Base-by-base conservation (phyloP, 805 yeast species). In the Lipomyces oligophaga region DNA sequence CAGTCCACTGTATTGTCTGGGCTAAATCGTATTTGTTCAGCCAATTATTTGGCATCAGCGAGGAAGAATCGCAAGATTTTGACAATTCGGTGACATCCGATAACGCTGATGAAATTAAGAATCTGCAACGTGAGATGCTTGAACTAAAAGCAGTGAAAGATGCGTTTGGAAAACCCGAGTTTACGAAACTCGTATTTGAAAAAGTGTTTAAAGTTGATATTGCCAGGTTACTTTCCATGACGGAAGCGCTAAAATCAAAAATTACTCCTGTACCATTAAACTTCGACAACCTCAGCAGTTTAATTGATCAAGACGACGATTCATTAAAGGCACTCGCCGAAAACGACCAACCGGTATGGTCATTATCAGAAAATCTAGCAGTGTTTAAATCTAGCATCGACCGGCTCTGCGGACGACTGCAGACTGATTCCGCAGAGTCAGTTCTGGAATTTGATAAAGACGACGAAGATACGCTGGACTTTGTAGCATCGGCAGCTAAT, bases 1-100 rank as follows among this genome's bases (percentile, higher is more conserved):
- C 97, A 0, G 82, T 93, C 4, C 99, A 93, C 62, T 88, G 96
- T 64, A 82, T 93, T 21, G 95, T 94, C 1, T 93, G 99, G 99
- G 95, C 97, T 6, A 93, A 93, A 63, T 86, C 84, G 58, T 94
- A 86, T 61, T 67, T 93, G 41, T 88, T 93, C 62, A 74, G 78
- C 20, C 94, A 87, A 60, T 69, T 93, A 30, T 90, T 88, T 28
- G 74, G 72, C 21, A 61, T 62, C 8, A 63, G 57, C 4, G 71
- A 65, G 5, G 72, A 69, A 5, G 67, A 77, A 47, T 78, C 83
- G 5, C 80, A 78, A 26, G 81, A 81, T 59, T 71, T 75, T 35
- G 77, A 76, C 19, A 89, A 83, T 58, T 75, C 81, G 27, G 80
- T 77, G 36, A 77, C 80, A 36, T 73, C 83, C 47, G 70, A 78